phyloP scores from a whole-genome alignment of 108 stramenopile genomes.

The Skeletonema tropicum region DNA sequence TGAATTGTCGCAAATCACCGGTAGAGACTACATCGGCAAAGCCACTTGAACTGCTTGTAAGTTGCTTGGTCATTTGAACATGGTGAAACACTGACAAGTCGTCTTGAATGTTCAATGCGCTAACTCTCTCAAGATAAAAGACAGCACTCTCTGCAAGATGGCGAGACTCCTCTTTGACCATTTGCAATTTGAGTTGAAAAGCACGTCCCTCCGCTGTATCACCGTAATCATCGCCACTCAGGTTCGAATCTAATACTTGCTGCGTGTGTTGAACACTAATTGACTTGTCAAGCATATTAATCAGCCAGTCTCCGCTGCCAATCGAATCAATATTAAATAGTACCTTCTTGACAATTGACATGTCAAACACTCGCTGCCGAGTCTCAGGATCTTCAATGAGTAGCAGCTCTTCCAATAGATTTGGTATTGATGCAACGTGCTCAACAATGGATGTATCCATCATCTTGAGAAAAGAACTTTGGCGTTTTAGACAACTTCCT shows the following conservation, averaged over 20 bases:
- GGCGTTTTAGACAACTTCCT: background rate
- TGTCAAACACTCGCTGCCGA: constrained; percentile 12
- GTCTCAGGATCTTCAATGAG: constrained; percentile 18
- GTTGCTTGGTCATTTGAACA: constrained; percentile 8
- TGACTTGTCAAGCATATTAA: constrained; percentile 10
- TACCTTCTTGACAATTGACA: constrained; percentile 18
- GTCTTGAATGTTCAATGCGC: constrained; percentile 14
- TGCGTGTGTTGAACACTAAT: constrained; percentile 9
- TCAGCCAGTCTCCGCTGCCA: constrained; percentile 15
- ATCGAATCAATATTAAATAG: constrained; percentile 11
- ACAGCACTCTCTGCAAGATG: constrained; percentile 4
- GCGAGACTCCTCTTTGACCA: constrained; percentile 13
- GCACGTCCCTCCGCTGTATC: constrained; percentile 15
- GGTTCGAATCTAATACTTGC: background rate
- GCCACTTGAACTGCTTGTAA: background rate
- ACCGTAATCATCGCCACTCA: constrained; percentile 7
- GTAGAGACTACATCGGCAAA: constrained; percentile 11
- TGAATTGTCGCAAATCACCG: constrained; percentile 10
- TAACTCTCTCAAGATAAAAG: constrained; percentile 16
- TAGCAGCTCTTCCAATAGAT: constrained; percentile 10
- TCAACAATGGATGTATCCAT: constrained; percentile 13
- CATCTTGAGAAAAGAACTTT: constrained; percentile 9
- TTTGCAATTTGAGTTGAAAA: constrained; percentile 8
- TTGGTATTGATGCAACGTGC: constrained; percentile 13
- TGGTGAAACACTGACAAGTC: constrained; percentile 12